These are phyloP conservation scores for Candida labiduridarum DNA, from an alignment of 1,139 yeast genomes.

Conservation along the genomic window DNA sequence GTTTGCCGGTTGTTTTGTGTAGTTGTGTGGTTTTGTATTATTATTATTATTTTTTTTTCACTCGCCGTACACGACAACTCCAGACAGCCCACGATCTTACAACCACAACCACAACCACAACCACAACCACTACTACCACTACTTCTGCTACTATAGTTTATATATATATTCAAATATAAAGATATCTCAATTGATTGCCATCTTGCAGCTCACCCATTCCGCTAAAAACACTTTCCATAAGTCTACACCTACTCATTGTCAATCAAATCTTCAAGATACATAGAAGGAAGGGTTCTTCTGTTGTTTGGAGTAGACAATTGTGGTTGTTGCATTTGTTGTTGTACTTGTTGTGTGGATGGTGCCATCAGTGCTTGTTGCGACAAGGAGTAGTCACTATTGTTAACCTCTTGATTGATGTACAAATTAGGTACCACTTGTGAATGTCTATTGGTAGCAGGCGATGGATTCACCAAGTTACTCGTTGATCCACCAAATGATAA, in stretches of 20 bases:
- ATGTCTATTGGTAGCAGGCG: slow-evolving; percentile 31
- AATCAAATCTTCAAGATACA: slow-evolving; percentile 59
- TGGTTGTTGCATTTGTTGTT: slow-evolving; percentile 16
- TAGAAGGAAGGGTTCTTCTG: slow-evolving; percentile 53
- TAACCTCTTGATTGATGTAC: slow-evolving; percentile 37
- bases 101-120: background rate
- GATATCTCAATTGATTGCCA: background rate
- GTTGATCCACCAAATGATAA: slow-evolving; percentile 30
- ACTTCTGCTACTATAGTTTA: slow-evolving; percentile 4
- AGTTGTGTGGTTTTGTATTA: background rate
- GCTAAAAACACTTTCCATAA: background rate
- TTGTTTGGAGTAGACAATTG: slow-evolving; percentile 14
- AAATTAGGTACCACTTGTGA: slow-evolving; percentile 39
- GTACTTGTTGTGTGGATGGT: slow-evolving; percentile 8
- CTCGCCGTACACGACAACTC: no score
- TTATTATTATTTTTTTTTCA: background rate
- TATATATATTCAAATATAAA: background rate
- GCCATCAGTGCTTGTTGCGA: slow-evolving; percentile 15
- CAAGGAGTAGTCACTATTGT: slow-evolving; percentile 39
- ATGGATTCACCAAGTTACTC: slow-evolving; percentile 26
- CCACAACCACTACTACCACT: background rate
- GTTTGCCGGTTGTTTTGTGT: background rate
- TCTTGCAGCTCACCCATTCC: no score
- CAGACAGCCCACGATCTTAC: no score
- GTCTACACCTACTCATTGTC: slow-evolving; percentile 26